Conservation (phyloP, 73 alveolate genomes). For the Halteria grandinella region DNA sequence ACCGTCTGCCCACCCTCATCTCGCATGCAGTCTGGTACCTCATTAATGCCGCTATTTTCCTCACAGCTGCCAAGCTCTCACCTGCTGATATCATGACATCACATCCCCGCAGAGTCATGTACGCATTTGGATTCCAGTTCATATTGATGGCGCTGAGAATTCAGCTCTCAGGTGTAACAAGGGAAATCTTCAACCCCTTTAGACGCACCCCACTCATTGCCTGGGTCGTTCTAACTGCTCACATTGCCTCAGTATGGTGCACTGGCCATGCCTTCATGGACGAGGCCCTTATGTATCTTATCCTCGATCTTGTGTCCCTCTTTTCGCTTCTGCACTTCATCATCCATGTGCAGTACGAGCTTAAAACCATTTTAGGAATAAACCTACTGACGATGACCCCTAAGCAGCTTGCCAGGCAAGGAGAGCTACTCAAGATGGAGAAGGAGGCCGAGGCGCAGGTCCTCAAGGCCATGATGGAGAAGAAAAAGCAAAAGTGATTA, state of each 20-base stretch:
- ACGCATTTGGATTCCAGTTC: conserved; percentile 37
- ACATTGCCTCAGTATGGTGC: background rate
- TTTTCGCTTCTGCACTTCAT: background rate
- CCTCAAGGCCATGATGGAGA: too few relatives aligned
- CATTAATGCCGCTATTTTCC: conserved; percentile 6
- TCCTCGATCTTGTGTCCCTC: background rate
- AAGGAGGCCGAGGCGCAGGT: too few relatives aligned
- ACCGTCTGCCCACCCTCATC: background rate
- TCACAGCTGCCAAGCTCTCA: conserved; percentile 40
- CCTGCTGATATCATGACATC: conserved; percentile 24
- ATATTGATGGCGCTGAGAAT: conserved; percentile 13
- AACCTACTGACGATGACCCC: conserved; percentile 12
- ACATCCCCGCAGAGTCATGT: conserved; percentile 23
- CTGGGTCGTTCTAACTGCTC: conserved; percentile 10
- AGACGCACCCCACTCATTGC: conserved; percentile 25
- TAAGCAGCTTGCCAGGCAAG: too few relatives aligned
- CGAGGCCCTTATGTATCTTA: conserved; percentile 1
- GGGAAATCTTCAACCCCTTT: conserved; percentile 23
- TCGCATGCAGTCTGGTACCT: background rate
- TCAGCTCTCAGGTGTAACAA: conserved; percentile 31
- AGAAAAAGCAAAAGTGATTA: too few relatives aligned
- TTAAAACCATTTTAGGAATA: conserved; percentile 20
- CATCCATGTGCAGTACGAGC: background rate
- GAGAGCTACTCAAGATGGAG: too few relatives aligned
- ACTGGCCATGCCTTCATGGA: conserved; percentile 27